Evolutionary conservation across 345 rosid genomes (phyloP), one percentile per base, ranked within the genome.

Genomic region (Eutrema yunnanense): DNA sequence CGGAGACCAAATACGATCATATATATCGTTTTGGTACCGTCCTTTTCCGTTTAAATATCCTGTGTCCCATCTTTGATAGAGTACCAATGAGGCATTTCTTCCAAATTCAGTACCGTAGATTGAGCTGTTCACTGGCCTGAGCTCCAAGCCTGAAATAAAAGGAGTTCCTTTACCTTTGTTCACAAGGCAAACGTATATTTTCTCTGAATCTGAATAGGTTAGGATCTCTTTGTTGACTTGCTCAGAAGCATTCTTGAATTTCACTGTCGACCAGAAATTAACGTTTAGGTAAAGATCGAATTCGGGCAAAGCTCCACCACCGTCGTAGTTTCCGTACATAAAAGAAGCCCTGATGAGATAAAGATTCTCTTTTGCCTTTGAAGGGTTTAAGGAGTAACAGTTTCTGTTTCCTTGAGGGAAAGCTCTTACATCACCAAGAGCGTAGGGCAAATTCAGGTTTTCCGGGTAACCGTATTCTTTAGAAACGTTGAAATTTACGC

Each of bases 251-350:
- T 84, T 76, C n/a, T 34, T 34, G 6, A 84, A 46, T 29, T 5
- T 62, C 51, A 84, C 74, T 0, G 84, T 66, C 2, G 0, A 59
- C 90, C 87, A 87, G 22, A 61, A 66, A 11, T 87, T 76, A 11
- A 75, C 84, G 54, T 73, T 74, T 4, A 82, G 50, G 69, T 84
- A 73, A 51, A 84, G 82, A 73, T 84, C 84, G 10, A 82, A 82
- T 46, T 80, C 80, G 0, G 82, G 87, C 0, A 70, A 65, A 30
- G 33, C 41, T 0, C 2, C 51, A 8, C 38, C 19, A n/a, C 56
- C 79, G 36, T 84, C 90, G 44, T 86, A 86, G 41, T 84, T 82
- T 49, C 90, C 88, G 30, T 82, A 82, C 82, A 72, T 52, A 38
- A 84, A 82, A 3, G 2, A 26, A 6, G 79, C 86, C 53, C 82